phyloP scores from a whole-genome alignment of 2,329 filamentous ascomycete genomes.

The Penicillium janthinellum region DNA sequence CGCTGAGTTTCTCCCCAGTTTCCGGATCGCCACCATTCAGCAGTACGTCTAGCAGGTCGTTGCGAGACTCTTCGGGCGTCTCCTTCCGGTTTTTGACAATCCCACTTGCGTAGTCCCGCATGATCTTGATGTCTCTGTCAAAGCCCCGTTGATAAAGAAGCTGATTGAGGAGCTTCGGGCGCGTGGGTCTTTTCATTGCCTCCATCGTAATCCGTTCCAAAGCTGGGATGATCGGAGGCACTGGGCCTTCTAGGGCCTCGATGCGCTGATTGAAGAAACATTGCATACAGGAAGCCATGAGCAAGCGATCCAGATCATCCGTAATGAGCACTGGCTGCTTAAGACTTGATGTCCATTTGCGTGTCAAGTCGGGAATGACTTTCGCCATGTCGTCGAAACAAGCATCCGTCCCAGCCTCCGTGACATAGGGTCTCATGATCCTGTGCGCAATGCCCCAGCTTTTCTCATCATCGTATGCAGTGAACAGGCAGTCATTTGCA shows the following conservation, averaged over 20 bases:
- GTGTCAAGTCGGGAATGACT: constrained; percentile 53
- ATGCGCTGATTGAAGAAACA: constrained; percentile 57
- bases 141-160: constrained; percentile 57
- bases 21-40: constrained; percentile 62
- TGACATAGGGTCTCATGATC: constrained; percentile 50
- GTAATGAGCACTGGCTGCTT: constrained; percentile 50
- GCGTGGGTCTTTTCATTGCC: constrained; percentile 57
- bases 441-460: constrained; percentile 68
- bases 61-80: constrained; percentile 54
- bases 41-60: constrained; percentile 64
- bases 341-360: constrained; percentile 51
- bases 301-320: constrained; percentile 55
- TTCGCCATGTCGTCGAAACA: constrained; percentile 54
- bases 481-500: constrained; percentile 69
- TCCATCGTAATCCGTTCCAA: constrained; percentile 61
- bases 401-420: constrained; percentile 41
- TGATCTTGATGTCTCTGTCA: constrained; percentile 54
- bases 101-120: constrained; percentile 59
- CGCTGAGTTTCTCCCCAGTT: constrained; percentile 59
- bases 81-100: constrained; percentile 60
- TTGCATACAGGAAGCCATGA: constrained; percentile 55
- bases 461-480: constrained; percentile 49
- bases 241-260: constrained; percentile 50
- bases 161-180: constrained; percentile 56
- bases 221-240: constrained; percentile 53